These are phyloP conservation scores for Volvox reticuliferus DNA, from an alignment of 139 green algal genomes.

Conservation along the genomic window DNA sequence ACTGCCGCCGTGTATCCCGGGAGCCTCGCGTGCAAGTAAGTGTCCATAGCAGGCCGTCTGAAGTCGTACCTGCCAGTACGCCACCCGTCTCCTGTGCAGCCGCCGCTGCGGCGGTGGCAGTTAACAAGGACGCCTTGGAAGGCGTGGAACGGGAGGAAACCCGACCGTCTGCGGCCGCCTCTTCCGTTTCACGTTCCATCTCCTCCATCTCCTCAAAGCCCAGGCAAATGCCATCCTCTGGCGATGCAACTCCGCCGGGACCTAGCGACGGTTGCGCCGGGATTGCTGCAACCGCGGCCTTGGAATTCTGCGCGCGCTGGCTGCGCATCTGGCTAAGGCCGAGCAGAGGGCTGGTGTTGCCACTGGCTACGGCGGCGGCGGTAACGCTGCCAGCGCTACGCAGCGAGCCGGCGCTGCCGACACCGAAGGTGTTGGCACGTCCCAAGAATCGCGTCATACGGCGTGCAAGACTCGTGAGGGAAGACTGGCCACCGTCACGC, in stretches of 20 bases:
- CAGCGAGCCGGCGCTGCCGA: background rate
- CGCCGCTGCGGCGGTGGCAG: background rate
- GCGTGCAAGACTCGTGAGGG: background rate
- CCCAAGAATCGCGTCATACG: conserved; percentile 12
- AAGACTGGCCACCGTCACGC: background rate
- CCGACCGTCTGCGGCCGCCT: background rate
- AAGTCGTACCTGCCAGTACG: background rate
- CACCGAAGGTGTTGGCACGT: background rate
- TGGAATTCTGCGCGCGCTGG: background rate
- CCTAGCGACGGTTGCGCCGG: background rate
- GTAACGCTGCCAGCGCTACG: background rate
- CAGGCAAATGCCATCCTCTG: background rate
- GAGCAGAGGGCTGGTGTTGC: background rate
- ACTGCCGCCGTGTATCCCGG: background rate
- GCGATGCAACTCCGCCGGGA: background rate
- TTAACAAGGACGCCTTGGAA: background rate
- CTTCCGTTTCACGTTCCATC: background rate
- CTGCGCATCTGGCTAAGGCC: background rate
- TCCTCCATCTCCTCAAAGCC: background rate
- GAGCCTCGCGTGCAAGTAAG: background rate
- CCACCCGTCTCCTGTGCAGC: background rate
- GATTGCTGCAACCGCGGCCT: background rate
- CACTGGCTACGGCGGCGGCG: background rate
- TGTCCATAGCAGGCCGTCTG: background rate
- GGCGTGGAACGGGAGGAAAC: background rate